Evolutionary conservation across 306 rosid species (phyloP).

Genomic region (Quercus suber): DNA sequence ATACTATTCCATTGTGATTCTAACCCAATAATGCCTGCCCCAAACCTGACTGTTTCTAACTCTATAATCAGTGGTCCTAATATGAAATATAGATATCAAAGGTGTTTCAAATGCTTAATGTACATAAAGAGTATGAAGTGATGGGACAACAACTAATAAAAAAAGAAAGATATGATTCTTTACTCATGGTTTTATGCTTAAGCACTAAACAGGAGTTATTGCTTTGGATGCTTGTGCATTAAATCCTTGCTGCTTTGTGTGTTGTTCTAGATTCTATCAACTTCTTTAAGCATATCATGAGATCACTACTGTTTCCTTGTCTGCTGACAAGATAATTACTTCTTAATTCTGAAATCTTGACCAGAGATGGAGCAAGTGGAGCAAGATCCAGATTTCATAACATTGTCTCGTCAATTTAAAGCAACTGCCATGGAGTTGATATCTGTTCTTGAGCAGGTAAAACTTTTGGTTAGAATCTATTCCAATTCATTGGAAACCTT

Average conservation of each 20-base stretch:
- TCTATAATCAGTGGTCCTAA: neutral
- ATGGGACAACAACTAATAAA: neutral
- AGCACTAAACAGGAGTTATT: neutral
- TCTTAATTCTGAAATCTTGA: slow-evolving; percentile 33
- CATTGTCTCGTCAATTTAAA: slow-evolving; percentile 89
- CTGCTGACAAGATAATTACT: slow-evolving; percentile 38
- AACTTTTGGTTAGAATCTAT: slow-evolving; percentile 10
- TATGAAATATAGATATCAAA: neutral
- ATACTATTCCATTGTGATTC: neutral
- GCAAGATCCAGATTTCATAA: slow-evolving; percentile 83
- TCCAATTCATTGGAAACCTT: slow-evolving; percentile 9
- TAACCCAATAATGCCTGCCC: neutral
- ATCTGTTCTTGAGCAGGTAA: slow-evolving; percentile 96
- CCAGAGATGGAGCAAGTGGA: slow-evolving; percentile 95
- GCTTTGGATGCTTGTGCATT: neutral
- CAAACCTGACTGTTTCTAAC: neutral
- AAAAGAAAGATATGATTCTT: neutral
- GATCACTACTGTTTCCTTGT: slow-evolving; percentile 18
- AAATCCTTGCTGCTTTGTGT: neutral
- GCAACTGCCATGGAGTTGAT: slow-evolving; percentile 89
- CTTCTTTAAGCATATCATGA: neutral
- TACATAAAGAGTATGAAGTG: neutral
- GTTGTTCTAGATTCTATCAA: neutral
- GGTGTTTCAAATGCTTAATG: neutral
- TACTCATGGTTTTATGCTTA: neutral